Conservation (phyloP, 345 rosid genomes). For the Pelargonium nanum region DNA sequence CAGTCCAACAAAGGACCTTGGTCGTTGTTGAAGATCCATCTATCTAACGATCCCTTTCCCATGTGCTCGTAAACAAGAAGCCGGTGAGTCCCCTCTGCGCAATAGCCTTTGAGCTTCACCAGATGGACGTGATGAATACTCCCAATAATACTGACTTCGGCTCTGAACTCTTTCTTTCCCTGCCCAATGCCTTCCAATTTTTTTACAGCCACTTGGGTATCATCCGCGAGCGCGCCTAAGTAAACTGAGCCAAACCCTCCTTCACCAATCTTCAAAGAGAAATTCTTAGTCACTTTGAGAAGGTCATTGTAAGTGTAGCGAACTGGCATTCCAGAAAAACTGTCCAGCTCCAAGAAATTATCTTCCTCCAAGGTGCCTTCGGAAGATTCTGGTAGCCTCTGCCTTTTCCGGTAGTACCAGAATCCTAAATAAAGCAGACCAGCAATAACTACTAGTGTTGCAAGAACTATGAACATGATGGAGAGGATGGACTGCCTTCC, state of each 20-base stretch:
- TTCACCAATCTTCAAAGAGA: conserved; percentile 34
- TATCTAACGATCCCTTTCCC: conserved; percentile 38
- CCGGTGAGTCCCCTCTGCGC: conserved; percentile 33
- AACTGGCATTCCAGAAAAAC: conserved; percentile 22
- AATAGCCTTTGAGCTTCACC: conserved; percentile 50
- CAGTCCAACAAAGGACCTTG: conserved; percentile 23
- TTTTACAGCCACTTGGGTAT: conserved; percentile 32
- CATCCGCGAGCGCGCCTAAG: conserved; percentile 27
- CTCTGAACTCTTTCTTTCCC: conserved; percentile 41
- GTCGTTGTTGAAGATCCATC: conserved; percentile 35
- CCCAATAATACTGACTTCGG: conserved; percentile 46
- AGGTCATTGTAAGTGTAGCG: conserved; percentile 37
- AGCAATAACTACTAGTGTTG: conserved; percentile 20
- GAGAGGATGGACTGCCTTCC: neutral
- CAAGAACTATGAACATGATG: conserved; percentile 16
- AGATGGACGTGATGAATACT: conserved; percentile 42
- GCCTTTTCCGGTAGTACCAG: conserved; percentile 16
- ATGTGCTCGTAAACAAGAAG: conserved; percentile 56
- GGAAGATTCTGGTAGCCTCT: conserved; percentile 12
- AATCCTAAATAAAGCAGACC: conserved; percentile 31
- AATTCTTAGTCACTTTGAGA: conserved; percentile 28
- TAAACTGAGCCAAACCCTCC: conserved; percentile 54
- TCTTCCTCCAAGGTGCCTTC: conserved; percentile 24
- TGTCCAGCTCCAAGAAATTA: conserved; percentile 16
- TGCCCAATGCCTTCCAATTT: conserved; percentile 40